Evolutionary conservation across 176 grass and related monocot genomes (phyloP), one percentile per base, ranked within the genome.

Genomic region (Guadua angustifolia): DNA sequence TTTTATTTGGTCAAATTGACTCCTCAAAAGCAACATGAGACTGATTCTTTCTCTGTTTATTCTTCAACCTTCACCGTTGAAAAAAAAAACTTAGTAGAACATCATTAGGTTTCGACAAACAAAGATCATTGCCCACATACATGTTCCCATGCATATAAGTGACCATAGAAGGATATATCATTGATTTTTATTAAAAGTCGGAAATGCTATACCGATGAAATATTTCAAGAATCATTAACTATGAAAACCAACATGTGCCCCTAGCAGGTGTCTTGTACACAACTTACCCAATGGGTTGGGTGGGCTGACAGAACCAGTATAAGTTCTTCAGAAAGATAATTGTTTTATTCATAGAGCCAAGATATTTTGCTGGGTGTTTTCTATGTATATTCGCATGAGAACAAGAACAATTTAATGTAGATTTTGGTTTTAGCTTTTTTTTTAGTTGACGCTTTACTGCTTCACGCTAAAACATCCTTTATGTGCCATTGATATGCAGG

Each of bases 401-500:
- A 11, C 2, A 40, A 42, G 12, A 50, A 11, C 2, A 40, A 60
- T 49, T 8, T 16, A 21, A 33, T 29, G 24, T 51, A 65, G 19
- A 66, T 25, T 1, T 19, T 67, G 17, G 7, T 40, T 51, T 77
- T 21, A 39, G 17, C 19, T 26, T 38, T 38, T 29, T 29, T 18
- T 53, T 14, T 38, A 22, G 43, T 29, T 25, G 12, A 4, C 4
- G 7, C 2, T 21, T 47, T 11, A 47, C 3, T 5, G 5, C 55
- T 45, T 9, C 11, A 36, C 56, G 57, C 33, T 53, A 78, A 88
- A 73, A 18, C 51, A 25, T 61, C n/a, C 60, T 83, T n/a, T 18
- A 0, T 68, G 18, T 36, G 14, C 36, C 14, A 22, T 38, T 67
- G 10, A 50, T 50, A 57, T 83, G 40, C 88, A 97, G 94, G 75